phyloP scores from a whole-genome alignment of 495 filamentous ascomycete species.

The Glutinoglossum americanum region DNA sequence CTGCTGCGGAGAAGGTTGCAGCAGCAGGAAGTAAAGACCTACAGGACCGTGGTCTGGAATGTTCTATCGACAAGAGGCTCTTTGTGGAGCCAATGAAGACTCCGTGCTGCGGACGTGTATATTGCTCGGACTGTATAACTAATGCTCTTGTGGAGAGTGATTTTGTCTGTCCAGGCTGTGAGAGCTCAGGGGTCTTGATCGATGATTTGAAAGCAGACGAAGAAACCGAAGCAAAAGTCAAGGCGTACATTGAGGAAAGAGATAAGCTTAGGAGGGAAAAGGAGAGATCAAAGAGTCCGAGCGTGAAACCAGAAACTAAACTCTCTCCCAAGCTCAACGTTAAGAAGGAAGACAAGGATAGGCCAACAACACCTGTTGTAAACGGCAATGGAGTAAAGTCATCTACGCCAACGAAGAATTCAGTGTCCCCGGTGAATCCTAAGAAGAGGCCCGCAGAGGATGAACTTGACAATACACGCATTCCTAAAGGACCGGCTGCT shows the following conservation, averaged over 20 bases:
- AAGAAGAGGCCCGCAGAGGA: slow-evolving; percentile 76
- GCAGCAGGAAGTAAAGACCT: slow-evolving; percentile 58
- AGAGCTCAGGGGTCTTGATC: slow-evolving; percentile 72
- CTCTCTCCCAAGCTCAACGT: neutral
- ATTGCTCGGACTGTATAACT: slow-evolving; percentile 97
- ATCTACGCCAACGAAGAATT: slow-evolving; percentile 8
- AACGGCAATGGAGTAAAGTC: neutral
- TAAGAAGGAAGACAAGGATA: slow-evolving; percentile 3
- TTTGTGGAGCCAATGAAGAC: slow-evolving; percentile 97
- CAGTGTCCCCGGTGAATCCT: slow-evolving; percentile 13
- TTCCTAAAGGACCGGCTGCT: slow-evolving; percentile 30
- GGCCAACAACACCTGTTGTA: slow-evolving; percentile 3
- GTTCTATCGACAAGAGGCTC: slow-evolving; percentile 85
- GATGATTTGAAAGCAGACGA: slow-evolving; percentile 74
- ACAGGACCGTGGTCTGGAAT: slow-evolving; percentile 71
- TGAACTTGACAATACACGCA: slow-evolving; percentile 38
- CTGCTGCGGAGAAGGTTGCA: slow-evolving; percentile 49
- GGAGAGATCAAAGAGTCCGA: slow-evolving; percentile 26
- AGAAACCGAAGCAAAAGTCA: slow-evolving; percentile 53
- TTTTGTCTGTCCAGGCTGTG: slow-evolving; percentile 82
- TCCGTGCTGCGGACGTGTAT: slow-evolving; percentile 90
- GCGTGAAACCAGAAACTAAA: slow-evolving; percentile 11
- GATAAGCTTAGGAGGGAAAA: slow-evolving; percentile 36
- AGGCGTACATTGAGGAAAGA: slow-evolving; percentile 55
- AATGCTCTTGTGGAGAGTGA: slow-evolving; percentile 95